A percentile compares a stretch with the other conserved stretches of the same genome.
Conservation (phyloP, 108 stramenopile genomes). For the Pseudonitzschia pungens region DNA sequence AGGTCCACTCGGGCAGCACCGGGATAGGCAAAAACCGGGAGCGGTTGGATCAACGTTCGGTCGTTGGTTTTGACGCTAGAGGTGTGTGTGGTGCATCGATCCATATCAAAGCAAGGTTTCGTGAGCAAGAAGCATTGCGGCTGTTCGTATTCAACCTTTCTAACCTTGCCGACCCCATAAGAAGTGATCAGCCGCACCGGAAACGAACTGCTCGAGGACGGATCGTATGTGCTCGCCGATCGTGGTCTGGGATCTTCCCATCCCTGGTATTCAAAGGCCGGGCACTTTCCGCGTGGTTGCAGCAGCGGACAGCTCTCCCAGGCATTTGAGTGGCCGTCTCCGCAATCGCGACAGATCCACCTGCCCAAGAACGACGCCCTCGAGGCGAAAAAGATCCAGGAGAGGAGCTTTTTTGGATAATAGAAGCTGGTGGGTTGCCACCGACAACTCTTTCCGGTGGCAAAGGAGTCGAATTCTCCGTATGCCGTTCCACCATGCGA, state of each 20-base stretch:
- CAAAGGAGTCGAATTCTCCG: constrained; percentile 10
- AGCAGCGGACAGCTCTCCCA: constrained; percentile 9
- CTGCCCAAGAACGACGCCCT: constrained; percentile 4
- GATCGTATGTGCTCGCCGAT: constrained; percentile 7
- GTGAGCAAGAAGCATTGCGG: constrained; percentile 6
- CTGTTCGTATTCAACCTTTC: constrained; percentile 18
- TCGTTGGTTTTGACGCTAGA: background rate
- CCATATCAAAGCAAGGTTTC: constrained; percentile 26
- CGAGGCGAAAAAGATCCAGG: constrained; percentile 10
- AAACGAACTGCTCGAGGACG: background rate
- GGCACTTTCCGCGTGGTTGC: constrained; percentile 17
- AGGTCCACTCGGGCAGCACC: constrained; percentile 1
- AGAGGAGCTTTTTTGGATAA: constrained; percentile 3
- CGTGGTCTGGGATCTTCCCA: constrained; percentile 11
- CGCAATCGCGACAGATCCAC: constrained; percentile 16
- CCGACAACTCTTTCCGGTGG: constrained; percentile 11
- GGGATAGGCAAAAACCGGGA: constrained; percentile 15
- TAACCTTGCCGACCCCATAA: constrained; percentile 20
- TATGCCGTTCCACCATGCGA: constrained; percentile 15
- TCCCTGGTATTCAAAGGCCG: constrained; percentile 6
- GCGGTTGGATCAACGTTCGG: background rate
- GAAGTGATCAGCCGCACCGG: constrained; percentile 16
- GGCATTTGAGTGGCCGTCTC: background rate
- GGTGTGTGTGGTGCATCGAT: constrained; percentile 15
- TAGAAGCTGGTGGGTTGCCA: constrained; percentile 7